Percentiles rank a stretch among this genome's conserved stretches.
Conservation (phyloP, 805 yeast genomes). For the Cyberlindnera samutprakarnensis region DNA sequence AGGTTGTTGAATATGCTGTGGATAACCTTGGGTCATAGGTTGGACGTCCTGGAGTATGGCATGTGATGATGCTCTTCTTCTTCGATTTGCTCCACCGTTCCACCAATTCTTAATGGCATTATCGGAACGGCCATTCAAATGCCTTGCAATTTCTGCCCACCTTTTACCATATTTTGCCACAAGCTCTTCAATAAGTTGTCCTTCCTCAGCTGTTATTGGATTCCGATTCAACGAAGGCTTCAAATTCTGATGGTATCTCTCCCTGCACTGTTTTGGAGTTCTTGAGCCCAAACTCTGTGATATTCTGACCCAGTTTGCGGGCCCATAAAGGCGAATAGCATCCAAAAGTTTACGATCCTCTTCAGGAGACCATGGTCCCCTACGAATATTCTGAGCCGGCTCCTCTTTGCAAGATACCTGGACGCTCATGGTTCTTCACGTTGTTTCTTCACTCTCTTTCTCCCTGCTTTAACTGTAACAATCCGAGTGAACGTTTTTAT, state of each 20-base stretch:
- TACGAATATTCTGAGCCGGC: conserved; percentile 23
- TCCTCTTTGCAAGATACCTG: conserved; percentile 1
- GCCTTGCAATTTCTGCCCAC: conserved; percentile 93
- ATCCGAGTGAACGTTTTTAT: no score
- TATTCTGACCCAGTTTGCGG: conserved; percentile 85
- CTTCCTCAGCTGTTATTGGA: conserved; percentile 83
- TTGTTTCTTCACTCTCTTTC: no score
- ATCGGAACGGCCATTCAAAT: conserved; percentile 80
- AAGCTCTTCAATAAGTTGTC: conserved; percentile 68
- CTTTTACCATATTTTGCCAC: conserved; percentile 77
- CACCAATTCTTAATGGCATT: conserved; percentile 94
- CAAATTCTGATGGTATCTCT: conserved; percentile 84
- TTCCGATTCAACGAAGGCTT: conserved; percentile 76
- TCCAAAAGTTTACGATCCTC: conserved; percentile 72
- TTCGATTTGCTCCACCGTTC: conserved; percentile 87
- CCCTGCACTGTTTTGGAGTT: conserved; percentile 89
- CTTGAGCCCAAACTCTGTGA: conserved; percentile 66
- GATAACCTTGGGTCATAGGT: background rate
- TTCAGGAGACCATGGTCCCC: conserved; percentile 89
- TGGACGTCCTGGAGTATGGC: conserved; percentile 13
- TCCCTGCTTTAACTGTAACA: no score
- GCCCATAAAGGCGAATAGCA: conserved; percentile 63
- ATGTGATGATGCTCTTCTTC: conserved; percentile 46
- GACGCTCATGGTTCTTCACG: conserved; percentile 2
- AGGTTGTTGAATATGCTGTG: conserved; percentile 4